phyloP scores from a whole-genome alignment of 495 filamentous ascomycete species.

The Penicillium antarcticum region DNA sequence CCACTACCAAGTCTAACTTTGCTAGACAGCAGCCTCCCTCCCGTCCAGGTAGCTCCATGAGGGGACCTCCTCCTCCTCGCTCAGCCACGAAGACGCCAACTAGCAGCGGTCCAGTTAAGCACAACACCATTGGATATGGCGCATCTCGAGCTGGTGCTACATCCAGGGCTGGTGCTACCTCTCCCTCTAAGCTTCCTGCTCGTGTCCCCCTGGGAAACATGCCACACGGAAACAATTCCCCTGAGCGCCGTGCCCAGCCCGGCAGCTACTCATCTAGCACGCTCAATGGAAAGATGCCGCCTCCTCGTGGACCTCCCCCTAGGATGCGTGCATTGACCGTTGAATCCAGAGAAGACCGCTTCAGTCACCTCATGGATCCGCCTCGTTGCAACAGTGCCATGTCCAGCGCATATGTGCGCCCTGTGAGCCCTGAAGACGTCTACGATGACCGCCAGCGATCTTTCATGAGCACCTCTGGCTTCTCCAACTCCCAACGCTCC shows the following conservation, averaged over 20 bases:
- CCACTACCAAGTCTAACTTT: conserved; percentile 23
- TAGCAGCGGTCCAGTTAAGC: conserved; percentile 43
- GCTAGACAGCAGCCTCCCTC: conserved; percentile 24
- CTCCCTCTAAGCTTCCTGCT: conserved; percentile 78
- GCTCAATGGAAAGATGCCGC: conserved; percentile 56
- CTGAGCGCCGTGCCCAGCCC: conserved; percentile 61
- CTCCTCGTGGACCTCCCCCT: conserved; percentile 71
- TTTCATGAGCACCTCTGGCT: conserved; percentile 46
- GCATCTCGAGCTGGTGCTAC: conserved; percentile 41
- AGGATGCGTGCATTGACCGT: conserved; percentile 82
- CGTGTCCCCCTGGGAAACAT: conserved; percentile 77
- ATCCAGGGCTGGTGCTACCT: conserved; percentile 45
- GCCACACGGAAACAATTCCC: conserved; percentile 77
- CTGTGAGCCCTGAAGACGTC: conserved; percentile 78
- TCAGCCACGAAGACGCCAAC: conserved; percentile 70
- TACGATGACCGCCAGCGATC: conserved; percentile 69
- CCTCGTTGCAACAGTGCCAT: conserved; percentile 64
- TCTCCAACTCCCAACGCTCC: conserved; percentile 39
- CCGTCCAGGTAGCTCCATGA: conserved; percentile 47
- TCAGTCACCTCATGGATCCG: conserved; percentile 54
- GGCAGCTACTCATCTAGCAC: conserved; percentile 50
- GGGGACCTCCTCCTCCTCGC: conserved; percentile 50
- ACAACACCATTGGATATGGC: conserved; percentile 54
- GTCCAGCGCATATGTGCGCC: conserved; percentile 66
- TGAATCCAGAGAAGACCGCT: conserved; percentile 62